phyloP scores from a whole-genome alignment of 345 rosid species.

The Eucalyptus polyanthemos region DNA sequence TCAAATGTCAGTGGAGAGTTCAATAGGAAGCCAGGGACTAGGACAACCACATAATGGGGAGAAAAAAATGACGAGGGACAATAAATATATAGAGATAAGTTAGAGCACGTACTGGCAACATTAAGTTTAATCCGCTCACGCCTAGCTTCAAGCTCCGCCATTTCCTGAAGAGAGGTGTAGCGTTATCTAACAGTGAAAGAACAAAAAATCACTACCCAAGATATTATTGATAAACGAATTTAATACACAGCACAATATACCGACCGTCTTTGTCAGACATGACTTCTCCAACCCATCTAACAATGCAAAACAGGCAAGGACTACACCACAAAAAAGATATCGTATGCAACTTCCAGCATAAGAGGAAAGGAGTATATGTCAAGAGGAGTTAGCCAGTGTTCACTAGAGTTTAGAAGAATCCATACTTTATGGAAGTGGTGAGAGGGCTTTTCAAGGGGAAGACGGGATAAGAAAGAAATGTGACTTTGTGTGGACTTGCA shows the following conservation, averaged over 20 bases:
- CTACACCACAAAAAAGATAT: not conserved
- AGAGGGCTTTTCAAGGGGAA: not conserved
- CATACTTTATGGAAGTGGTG: not conserved
- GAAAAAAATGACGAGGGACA: not conserved
- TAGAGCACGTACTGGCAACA: slow-evolving; percentile 56
- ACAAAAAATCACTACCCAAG: not conserved
- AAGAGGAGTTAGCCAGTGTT: not conserved
- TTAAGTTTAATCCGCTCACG: slow-evolving; percentile 79
- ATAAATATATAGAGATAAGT: not conserved
- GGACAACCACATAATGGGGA: not conserved
- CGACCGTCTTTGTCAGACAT: not conserved
- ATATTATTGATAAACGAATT: not conserved
- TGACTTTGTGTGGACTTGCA: not conserved
- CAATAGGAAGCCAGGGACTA: not conserved
- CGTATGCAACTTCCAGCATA: not conserved
- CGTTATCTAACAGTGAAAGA: not conserved
- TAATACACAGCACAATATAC: not conserved
- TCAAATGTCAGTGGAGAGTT: not conserved
- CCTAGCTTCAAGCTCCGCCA: slow-evolving; percentile 69
- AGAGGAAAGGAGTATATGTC: not conserved
- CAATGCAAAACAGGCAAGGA: not conserved
- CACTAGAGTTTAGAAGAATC: not conserved
- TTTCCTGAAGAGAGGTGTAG: slow-evolving; percentile 35
- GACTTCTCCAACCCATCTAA: not conserved
- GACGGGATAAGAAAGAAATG: not conserved